A percentile compares a stretch with the other conserved stretches of the same genome.
Evolutionary conservation across 2,329 filamentous ascomycete species (phyloP).

Genomic region (Aspergillus japonicus): DNA sequence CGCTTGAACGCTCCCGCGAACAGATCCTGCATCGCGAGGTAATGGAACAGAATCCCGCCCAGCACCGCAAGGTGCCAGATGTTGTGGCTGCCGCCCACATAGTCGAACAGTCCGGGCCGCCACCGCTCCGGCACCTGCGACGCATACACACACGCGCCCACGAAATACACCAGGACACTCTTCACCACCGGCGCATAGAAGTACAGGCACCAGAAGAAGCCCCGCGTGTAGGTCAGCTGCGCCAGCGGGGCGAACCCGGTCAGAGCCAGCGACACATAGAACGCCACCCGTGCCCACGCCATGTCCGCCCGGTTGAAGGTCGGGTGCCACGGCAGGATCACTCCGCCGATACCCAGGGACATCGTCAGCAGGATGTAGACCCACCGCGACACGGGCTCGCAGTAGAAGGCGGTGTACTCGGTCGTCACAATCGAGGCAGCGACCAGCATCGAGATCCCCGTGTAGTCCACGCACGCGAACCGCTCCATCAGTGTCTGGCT

Average conservation of each 20-base stretch:
- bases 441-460: constrained; percentile 91
- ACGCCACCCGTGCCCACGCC: constrained; percentile 87
- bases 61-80: constrained; percentile 95
- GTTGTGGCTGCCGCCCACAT: constrained; percentile 92
- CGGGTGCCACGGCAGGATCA: constrained; percentile 93
- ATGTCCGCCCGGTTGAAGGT: constrained; percentile 90
- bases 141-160: constrained; percentile 83
- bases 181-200: constrained; percentile 89
- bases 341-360: constrained; percentile 76
- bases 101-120: constrained; percentile 91
- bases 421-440: constrained; percentile 95
- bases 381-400: constrained; percentile 84
- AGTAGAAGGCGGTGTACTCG: constrained; percentile 98
- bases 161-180: constrained; percentile 80
- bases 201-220: constrained; percentile 74
- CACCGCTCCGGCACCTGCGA: constrained; percentile 91
- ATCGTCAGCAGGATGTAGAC: constrained; percentile 81
- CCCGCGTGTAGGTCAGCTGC: constrained; percentile 76
- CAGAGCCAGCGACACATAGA: constrained; percentile 81
- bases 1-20: constrained; percentile 75
- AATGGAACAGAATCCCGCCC: constrained; percentile 96
- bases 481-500: constrained; percentile 86
- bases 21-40: constrained; percentile 92
- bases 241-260: constrained; percentile 88
- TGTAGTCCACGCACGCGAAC: constrained; percentile 98